Base-by-base conservation (phyloP, 768 basidiomycete genomes). In the Kwoniella pini region DNA sequence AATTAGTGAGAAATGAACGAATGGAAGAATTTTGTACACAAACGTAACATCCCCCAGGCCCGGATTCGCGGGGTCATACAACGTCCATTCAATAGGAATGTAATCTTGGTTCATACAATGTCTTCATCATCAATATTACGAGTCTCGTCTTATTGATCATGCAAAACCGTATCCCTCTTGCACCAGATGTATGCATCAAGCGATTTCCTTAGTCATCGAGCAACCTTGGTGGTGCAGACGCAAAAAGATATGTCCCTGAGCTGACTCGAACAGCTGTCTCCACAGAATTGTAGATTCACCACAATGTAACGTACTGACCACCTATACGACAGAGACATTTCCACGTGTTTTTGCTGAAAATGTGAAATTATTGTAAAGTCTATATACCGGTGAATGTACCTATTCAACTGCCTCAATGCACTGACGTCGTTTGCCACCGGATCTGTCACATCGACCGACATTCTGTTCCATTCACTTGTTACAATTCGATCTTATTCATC, bases 181-280 rank as follows among this genome's bases (percentile, higher is more conserved):
- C n/a, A n/a, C n/a, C n/a, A n/a, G n/a, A n/a, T n/a, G n/a, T n/a
- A n/a, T n/a, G n/a, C n/a, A n/a, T n/a, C n/a, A n/a, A n/a, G n/a
- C n/a, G n/a, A n/a, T n/a, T n/a, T n/a, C n/a, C n/a, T n/a, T n/a
- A n/a, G n/a, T n/a, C n/a, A n/a, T n/a, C n/a, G n/a, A n/a, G n/a
- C n/a, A n/a, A n/a, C n/a, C n/a, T n/a, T n/a, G n/a, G n/a, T n/a
- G n/a, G n/a, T n/a, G n/a, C n/a, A n/a, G n/a, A n/a, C n/a, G 33
- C 7, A 54, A 61, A 61, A 61, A 30, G 27, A 24, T 42, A 28
- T 61, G 59, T 61, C 59, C 48, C 59, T 11, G 38, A 61, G 59
- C 59, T 61, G 59, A 61, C 43, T 61, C 59, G 59, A 61, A 61
- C 59, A 61, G 59, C 59, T 61, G 59, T 46, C 44, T 61, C 52